Conservation (phyloP, 2,329 filamentous ascomycete species). For the Venturia asperata region DNA sequence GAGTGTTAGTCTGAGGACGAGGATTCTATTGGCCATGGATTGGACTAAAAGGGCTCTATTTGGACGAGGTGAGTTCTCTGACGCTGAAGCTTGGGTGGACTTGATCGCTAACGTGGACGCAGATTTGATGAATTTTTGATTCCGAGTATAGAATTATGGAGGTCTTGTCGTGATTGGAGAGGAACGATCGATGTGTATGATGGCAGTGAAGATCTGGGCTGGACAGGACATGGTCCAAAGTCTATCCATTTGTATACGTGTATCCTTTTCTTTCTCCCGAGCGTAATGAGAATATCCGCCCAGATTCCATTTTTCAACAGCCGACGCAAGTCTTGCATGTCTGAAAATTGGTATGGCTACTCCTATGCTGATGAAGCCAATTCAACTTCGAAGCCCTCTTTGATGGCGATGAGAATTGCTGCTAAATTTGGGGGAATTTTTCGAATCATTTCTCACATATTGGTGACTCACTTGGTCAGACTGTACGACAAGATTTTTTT, state of each 20-base stretch:
- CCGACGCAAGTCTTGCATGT: not conserved
- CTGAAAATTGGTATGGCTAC: too few relatives aligned
- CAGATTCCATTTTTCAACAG: not conserved
- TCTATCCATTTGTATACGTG: not conserved
- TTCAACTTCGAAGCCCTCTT: too few relatives aligned
- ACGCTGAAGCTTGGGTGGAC: not conserved
- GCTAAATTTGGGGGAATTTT: too few relatives aligned
- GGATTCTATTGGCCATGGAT: conserved; percentile 89
- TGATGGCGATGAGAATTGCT: too few relatives aligned
- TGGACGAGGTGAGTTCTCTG: conserved; percentile 66
- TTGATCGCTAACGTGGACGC: conserved; percentile 10
- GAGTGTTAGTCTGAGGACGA: conserved; percentile 86
- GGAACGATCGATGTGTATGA: not conserved
- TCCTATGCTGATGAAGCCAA: too few relatives aligned
- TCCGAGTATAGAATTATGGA: too few relatives aligned
- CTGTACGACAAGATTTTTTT: too few relatives aligned
- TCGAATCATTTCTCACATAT: too few relatives aligned
- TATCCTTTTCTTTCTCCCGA: not conserved
- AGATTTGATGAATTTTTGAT: conserved; percentile 32
- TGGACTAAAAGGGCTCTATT: conserved; percentile 97
- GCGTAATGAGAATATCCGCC: not conserved
- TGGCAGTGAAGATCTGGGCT: not conserved
- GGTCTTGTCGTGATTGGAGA: not conserved
- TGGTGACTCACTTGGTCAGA: too few relatives aligned
- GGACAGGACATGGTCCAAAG: not conserved